phyloP scores from a whole-genome alignment of 257 asterid species.

The Buddleja alternifolia region DNA sequence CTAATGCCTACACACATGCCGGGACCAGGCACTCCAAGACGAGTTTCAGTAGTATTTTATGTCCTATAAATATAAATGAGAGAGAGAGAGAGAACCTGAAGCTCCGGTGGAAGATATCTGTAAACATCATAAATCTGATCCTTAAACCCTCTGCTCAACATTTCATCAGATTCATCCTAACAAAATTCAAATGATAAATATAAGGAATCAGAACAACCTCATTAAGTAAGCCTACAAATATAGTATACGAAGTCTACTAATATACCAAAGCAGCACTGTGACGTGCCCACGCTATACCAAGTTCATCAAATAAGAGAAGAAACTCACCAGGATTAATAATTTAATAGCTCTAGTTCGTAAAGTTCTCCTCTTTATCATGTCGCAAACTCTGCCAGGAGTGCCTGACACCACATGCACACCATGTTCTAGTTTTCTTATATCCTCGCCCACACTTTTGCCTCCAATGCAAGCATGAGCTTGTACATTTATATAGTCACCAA shows the following conservation, averaged over 20 bases:
- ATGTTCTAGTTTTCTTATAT: conserved; percentile 88
- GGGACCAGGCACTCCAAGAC: too few species aligned
- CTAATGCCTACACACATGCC: too few species aligned
- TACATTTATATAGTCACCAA: conserved; percentile 81
- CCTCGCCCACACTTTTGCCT: conserved; percentile 97
- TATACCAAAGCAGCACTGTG: conserved; percentile 16
- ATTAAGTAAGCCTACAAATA: neutral
- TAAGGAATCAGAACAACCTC: conserved; percentile 2
- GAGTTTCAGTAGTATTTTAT: too few species aligned
- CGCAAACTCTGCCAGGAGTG: conserved; percentile 99
- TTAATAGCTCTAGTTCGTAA: conserved; percentile 84
- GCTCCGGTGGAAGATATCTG: conserved; percentile 99
- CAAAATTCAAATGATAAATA: conserved; percentile 3
- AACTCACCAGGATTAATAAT: conserved; percentile 74
- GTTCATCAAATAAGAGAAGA: conserved; percentile 11
- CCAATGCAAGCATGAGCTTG: conserved; percentile 98
- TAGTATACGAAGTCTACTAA: neutral
- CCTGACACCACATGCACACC: conserved; percentile 99
- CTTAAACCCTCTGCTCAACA: conserved; percentile 98
- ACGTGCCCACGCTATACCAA: neutral
- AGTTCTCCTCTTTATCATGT: conserved; percentile 98
- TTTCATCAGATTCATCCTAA: conserved; percentile 98
- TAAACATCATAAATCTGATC: conserved; percentile 98
- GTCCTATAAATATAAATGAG: too few species aligned
- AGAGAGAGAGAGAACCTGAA: conserved; percentile 58